Percentiles rank a stretch among this genome's conserved stretches.
These are phyloP conservation scores for Tulasnella sp. DNA, from an alignment of 768 basidiomycete genomes.

Conservation along the genomic window DNA sequence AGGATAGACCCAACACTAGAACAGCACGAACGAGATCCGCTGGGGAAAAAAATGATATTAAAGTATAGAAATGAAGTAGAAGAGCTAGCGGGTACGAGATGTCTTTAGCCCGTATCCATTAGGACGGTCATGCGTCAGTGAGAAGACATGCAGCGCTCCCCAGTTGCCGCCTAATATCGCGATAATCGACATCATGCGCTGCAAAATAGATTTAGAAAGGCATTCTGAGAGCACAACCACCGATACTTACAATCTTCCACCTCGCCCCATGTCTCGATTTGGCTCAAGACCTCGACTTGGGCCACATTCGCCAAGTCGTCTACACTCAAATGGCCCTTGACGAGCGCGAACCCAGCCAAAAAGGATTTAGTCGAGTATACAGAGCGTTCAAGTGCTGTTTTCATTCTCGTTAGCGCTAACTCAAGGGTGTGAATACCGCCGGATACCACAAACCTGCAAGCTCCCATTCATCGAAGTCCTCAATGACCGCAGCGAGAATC, in stretches of 20 bases:
- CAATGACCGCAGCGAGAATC: slow-evolving; percentile 55
- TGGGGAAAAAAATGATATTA: no score
- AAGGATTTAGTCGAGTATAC: slow-evolving; percentile 89
- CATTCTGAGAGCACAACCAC: slow-evolving; percentile 27
- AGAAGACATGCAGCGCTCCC: slow-evolving; percentile 72
- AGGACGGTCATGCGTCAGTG: slow-evolving; percentile 17
- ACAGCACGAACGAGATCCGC: no score
- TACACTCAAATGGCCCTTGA: slow-evolving; percentile 67
- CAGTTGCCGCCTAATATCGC: slow-evolving; percentile 83
- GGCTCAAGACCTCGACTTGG: slow-evolving; percentile 90
- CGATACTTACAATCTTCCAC: slow-evolving; percentile 88
- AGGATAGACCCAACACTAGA: no score
- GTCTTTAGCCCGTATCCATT: background rate
- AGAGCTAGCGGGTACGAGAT: background rate
- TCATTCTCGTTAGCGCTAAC: background rate
- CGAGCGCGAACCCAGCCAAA: slow-evolving; percentile 79
- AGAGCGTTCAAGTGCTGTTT: slow-evolving; percentile 81
- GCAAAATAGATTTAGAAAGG: slow-evolving; percentile 24
- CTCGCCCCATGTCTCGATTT: slow-evolving; percentile 98
- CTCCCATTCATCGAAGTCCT: slow-evolving; percentile 73
- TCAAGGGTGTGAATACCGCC: background rate
- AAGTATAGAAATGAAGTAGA: no score
- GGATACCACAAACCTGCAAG: slow-evolving; percentile 66
- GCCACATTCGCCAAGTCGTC: slow-evolving; percentile 83
- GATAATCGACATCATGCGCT: slow-evolving; percentile 98